Percentiles rank a stretch among this genome's conserved stretches.
Conservation (phyloP, 352 stramenopile species). For the Globisporangium rhizosaccharum region DNA sequence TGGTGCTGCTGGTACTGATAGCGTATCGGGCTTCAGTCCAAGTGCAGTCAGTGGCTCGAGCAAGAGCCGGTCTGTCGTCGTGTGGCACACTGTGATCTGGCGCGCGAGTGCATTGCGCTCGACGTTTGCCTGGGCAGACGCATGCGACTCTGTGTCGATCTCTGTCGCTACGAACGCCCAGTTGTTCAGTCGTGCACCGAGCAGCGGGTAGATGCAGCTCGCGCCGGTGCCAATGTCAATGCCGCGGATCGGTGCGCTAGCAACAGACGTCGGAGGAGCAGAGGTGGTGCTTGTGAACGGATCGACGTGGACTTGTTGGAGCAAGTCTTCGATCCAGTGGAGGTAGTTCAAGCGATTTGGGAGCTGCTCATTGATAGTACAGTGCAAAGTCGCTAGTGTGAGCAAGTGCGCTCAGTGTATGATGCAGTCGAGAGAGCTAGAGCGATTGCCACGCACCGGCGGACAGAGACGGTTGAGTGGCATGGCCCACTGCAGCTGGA, state of each 20-base stretch:
- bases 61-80: conserved; percentile 35
- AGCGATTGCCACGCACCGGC: conserved; percentile 58
- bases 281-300: conserved; percentile 18
- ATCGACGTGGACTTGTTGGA: conserved; percentile 41
- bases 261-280: background rate
- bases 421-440: background rate
- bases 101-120: conserved; percentile 75
- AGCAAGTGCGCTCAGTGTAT: no score
- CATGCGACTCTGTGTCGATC: conserved; percentile 85
- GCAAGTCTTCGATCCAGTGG: conserved; percentile 92
- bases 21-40: no score
- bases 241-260: conserved; percentile 32
- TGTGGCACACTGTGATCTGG: conserved; percentile 50
- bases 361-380: conserved; percentile 29
- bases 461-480: conserved; percentile 92
- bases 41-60: conserved; percentile 29
- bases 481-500: conserved; percentile 87
- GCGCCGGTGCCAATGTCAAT: conserved; percentile 96
- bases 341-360: conserved; percentile 94
- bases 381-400: background rate
- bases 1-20: background rate
- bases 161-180: conserved; percentile 95
- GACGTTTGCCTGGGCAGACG: conserved; percentile 86
- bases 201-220: conserved; percentile 94
- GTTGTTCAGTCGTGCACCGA: conserved; percentile 81